Base-by-base conservation (phyloP, 768 basidiomycete genomes). In the Xerocomus brunneocitrinus region DNA sequence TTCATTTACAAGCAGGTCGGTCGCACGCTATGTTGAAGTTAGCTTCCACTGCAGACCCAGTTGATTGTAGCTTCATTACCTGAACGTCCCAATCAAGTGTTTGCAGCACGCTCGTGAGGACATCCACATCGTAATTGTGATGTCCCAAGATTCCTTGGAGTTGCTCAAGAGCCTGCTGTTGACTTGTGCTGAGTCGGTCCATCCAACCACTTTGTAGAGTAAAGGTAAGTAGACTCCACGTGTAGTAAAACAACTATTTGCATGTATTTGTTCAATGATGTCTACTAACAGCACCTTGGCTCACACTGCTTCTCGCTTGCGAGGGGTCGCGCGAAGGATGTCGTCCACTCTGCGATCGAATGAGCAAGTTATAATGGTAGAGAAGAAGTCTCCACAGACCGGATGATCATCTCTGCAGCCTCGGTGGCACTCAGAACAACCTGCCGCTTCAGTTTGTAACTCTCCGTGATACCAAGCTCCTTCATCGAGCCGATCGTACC, bases 341-440 rank as follows among this genome's bases (percentile, higher is more conserved):
- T 95, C 91, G 62, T 98, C 95, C 47, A 95, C 93, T 51, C 90
- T 94, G 53, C 8, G 47, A 28, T 47, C 10, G 31, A 35, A 53
- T 58, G 45, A 57, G 47, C 36, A 50, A 39, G 34, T 8, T 47
- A 9, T 45, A 48, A 36, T 22, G 5, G 8, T 2, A 10, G n/a
- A 44, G 41, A 52, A 39, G 22, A 47, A 46, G 35, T 8, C 2
- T 8, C 8, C 16, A 69, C 82, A 27, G 72, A 89, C 88, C 95
- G 82, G 58, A 99, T 81, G 61, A 99, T 98, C 95, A 98, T 98
- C 77, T 98, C 97, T 2, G 92, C 89, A 16, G 95, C 97, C 68
- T 99, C 97, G 53, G 85, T 91, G 1, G 97, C 95, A 64, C 92
- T 95, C 44, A 90, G 73, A 4, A 99, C 87, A 1, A 98, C 95